Conservation (phyloP, 1,284 basidiomycete genomes). For the Pascua sp. region DNA sequence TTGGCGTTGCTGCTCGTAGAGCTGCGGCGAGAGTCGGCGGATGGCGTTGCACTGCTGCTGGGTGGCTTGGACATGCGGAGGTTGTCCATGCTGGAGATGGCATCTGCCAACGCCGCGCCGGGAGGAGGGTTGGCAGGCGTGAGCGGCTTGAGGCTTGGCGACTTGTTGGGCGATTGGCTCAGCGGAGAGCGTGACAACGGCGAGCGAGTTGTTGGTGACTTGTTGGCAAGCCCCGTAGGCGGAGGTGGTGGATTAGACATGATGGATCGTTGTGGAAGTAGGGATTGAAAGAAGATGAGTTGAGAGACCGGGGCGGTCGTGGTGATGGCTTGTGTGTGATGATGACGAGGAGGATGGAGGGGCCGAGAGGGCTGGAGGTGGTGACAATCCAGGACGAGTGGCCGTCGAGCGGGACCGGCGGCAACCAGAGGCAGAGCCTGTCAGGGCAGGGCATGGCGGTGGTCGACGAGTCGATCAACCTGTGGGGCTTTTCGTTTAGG, state of each 20-base stretch:
- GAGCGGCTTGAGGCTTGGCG: slow-evolving; percentile 11
- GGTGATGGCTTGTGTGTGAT: too few relatives aligned
- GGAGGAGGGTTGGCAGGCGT: slow-evolving; percentile 18
- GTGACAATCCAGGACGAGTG: too few relatives aligned
- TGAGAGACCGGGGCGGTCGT: neutral
- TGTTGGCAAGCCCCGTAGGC: slow-evolving; percentile 3
- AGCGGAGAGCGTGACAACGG: neutral
- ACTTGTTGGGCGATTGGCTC: slow-evolving; percentile 18
- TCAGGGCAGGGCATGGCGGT: too few relatives aligned
- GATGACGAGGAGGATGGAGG: too few relatives aligned
- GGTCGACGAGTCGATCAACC: too few relatives aligned
- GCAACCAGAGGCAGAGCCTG: too few relatives aligned
- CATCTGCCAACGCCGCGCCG: slow-evolving; percentile 38
- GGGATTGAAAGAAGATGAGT: neutral
- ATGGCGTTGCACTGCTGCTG: slow-evolving; percentile 4
- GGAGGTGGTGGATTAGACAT: slow-evolving; percentile 32
- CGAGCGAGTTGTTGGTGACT: neutral
- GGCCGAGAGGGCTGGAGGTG: too few relatives aligned
- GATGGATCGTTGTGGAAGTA: slow-evolving; percentile 1
- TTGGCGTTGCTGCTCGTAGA: slow-evolving; percentile 6
- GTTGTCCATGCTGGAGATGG: slow-evolving; percentile 42
- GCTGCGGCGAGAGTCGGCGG: slow-evolving; percentile 4
- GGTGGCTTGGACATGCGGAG: slow-evolving; percentile 36
- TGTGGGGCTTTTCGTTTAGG: too few relatives aligned
- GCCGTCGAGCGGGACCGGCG: too few relatives aligned